Evolutionary conservation across 805 yeast genomes (phyloP).

Genomic region (Alloascoidea hylecoeti): DNA sequence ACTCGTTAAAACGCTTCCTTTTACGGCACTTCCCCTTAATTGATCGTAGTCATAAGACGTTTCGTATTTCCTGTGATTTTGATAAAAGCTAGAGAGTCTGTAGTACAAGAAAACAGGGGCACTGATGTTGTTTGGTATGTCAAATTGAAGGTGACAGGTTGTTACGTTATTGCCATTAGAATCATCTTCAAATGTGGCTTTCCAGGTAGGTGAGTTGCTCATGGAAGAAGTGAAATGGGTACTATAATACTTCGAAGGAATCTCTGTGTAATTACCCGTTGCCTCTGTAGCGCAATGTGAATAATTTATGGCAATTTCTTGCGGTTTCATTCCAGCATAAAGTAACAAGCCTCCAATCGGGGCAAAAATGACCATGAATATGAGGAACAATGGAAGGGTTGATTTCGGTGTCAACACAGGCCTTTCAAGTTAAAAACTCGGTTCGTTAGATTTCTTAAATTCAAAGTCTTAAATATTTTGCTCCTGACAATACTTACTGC

Average conservation of each 20-base stretch:
- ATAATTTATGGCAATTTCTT: conserved; percentile 46
- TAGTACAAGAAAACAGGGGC: conserved; percentile 56
- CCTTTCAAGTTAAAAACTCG: conserved; percentile 2
- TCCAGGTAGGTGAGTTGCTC: conserved; percentile 1
- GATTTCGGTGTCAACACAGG: conserved; percentile 68
- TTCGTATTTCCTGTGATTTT: conserved; percentile 72
- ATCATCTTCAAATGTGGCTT: neutral
- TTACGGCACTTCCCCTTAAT: conserved; percentile 48
- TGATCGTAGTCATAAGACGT: conserved; percentile 58
- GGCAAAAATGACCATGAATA: conserved; percentile 46
- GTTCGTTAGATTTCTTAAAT: neutral
- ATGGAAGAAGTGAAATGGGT: conserved; percentile 37
- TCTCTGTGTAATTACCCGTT: conserved; percentile 21
- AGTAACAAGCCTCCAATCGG: conserved; percentile 67
- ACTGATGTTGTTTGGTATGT: conserved; percentile 41
- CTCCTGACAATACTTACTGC: conserved; percentile 29
- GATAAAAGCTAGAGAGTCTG: conserved; percentile 61
- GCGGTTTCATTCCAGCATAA: conserved; percentile 47
- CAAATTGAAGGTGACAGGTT: conserved; percentile 44
- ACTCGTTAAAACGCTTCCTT: conserved; percentile 25
- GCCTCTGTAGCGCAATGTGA: conserved; percentile 39
- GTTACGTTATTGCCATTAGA: neutral
- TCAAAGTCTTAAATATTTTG: neutral
- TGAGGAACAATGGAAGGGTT: conserved; percentile 49
- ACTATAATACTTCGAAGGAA: conserved; percentile 40